Percentiles rank a stretch among this genome's conserved stretches.
Conservation (phyloP, 2,329 filamentous ascomycete species). For the Calonectria montana region DNA sequence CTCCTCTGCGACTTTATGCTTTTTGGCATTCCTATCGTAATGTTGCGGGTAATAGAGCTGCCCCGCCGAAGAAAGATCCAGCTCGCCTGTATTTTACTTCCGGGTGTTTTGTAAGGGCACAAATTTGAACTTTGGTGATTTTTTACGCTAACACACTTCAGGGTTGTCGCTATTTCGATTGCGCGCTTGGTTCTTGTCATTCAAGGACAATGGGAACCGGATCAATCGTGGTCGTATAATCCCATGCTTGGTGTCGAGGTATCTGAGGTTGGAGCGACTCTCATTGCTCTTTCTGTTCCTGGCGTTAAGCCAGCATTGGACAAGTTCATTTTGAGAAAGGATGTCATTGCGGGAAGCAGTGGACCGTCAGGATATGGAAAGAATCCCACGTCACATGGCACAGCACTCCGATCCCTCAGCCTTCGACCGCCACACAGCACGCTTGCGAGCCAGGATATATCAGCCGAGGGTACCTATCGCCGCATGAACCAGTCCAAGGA, state of each 20-base stretch:
- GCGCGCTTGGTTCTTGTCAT: constrained; percentile 60
- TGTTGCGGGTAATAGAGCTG: constrained; percentile 59
- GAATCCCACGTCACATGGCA: constrained; percentile 36
- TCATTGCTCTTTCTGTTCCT: constrained; percentile 63
- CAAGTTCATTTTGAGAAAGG: constrained; percentile 44
- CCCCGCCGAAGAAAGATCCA: constrained; percentile 57
- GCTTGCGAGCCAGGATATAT: constrained; percentile 42
- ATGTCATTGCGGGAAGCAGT: constrained; percentile 30
- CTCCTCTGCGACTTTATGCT: constrained; percentile 62
- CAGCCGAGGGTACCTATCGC: constrained; percentile 38
- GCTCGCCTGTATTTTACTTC: constrained; percentile 59
- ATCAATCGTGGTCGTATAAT: constrained; percentile 63
- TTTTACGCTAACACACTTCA: constrained; percentile 34
- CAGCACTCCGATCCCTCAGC: constrained; percentile 45
- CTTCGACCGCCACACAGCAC: constrained; percentile 45
- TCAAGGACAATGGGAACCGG: constrained; percentile 57
- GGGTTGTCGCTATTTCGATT: constrained; percentile 61
- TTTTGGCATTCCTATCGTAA: constrained; percentile 61
- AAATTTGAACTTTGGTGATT: accelerated
- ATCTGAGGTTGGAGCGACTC: constrained; percentile 61
- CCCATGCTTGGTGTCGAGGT: constrained; percentile 62
- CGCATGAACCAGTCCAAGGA: constrained; percentile 33
- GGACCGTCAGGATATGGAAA: constrained; percentile 40
- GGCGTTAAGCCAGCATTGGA: constrained; percentile 61
- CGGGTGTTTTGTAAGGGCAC: constrained; percentile 57